Conservation (phyloP, 441 rosid species). For the Flueggea neowawraea region DNA sequence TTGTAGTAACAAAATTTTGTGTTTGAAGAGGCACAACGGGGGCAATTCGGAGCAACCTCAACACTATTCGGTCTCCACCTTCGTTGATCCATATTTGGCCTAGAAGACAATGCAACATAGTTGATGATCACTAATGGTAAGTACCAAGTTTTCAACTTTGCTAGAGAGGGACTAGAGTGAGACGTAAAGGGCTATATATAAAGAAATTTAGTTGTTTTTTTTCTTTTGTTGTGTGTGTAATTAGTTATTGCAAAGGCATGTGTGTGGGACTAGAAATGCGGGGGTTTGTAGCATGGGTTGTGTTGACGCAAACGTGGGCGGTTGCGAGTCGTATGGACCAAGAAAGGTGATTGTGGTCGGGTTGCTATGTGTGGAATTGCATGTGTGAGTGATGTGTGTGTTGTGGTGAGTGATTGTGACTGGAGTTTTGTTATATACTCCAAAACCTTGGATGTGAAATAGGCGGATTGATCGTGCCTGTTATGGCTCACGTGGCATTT, state of each 20-base stretch:
- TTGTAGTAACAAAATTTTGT: conserved; percentile 70
- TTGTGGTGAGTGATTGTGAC: background rate
- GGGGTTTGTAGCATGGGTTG: conserved; percentile 1
- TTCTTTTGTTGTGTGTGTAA: background rate
- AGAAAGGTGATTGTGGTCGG: conserved; percentile 18
- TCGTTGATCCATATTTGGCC: no score
- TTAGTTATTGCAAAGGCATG: conserved; percentile 9
- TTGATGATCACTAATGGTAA: no score
- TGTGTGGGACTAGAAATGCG: conserved; percentile 6
- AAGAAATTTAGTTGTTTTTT: background rate
- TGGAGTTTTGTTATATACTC: no score
- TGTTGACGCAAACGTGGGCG: conserved; percentile 40
- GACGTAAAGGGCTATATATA: background rate
- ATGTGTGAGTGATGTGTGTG: background rate
- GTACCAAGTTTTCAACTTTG: no score
- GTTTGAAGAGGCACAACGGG: conserved; percentile 61
- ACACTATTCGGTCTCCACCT: conserved; percentile 23
- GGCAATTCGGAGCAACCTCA: conserved; percentile 51
- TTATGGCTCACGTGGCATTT: no score
- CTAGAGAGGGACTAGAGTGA: background rate
- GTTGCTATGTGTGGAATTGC: background rate
- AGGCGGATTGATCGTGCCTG: no score
- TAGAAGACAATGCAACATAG: no score
- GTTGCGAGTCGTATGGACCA: conserved; percentile 46
- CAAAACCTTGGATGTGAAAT: no score